A percentile compares a stretch with the other conserved stretches of the same genome.
phyloP scores from a whole-genome alignment of 495 filamentous ascomycete genomes.

The Pyrenula aspistea region DNA sequence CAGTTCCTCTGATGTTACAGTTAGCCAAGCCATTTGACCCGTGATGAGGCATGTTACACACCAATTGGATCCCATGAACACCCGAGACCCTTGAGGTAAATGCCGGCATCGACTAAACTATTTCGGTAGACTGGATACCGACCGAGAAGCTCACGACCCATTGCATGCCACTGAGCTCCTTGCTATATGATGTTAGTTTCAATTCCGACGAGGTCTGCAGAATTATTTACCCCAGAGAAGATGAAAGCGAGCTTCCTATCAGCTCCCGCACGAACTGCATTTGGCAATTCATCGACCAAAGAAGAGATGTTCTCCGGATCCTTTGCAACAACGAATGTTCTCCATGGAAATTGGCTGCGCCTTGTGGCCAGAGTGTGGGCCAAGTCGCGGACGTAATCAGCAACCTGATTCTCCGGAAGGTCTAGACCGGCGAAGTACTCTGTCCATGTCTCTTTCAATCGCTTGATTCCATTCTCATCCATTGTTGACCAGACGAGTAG shows the following conservation, averaged over 20 bases:
- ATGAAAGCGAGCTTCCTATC: constrained; percentile 15
- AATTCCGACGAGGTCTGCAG: too few species aligned
- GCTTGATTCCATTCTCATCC: constrained; percentile 18
- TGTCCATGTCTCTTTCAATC: background rate
- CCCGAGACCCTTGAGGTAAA: constrained; percentile 11
- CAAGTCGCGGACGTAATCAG: background rate
- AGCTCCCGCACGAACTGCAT: constrained; percentile 3
- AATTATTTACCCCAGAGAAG: too few species aligned
- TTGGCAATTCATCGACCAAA: constrained; percentile 10
- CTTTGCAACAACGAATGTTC: constrained; percentile 10
- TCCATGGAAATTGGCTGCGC: constrained; percentile 16
- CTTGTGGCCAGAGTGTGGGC: constrained; percentile 14
- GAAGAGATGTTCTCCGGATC: constrained; percentile 12
- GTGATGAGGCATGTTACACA: background rate
- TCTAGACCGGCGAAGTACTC: background rate
- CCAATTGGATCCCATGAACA: constrained; percentile 9
- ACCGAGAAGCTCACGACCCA: constrained; percentile 17
- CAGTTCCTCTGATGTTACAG: constrained; percentile 12
- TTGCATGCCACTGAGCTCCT: constrained; percentile 22
- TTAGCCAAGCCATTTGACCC: background rate
- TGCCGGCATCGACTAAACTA: constrained; percentile 15
- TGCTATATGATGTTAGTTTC: too few species aligned
- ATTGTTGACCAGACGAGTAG: constrained; percentile 17
- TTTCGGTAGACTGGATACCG: constrained; percentile 13
- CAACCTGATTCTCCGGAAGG: background rate